These are phyloP conservation scores for Cenococcum geophilum DNA, from an alignment of 495 filamentous ascomycete species.

Conservation along the genomic window DNA sequence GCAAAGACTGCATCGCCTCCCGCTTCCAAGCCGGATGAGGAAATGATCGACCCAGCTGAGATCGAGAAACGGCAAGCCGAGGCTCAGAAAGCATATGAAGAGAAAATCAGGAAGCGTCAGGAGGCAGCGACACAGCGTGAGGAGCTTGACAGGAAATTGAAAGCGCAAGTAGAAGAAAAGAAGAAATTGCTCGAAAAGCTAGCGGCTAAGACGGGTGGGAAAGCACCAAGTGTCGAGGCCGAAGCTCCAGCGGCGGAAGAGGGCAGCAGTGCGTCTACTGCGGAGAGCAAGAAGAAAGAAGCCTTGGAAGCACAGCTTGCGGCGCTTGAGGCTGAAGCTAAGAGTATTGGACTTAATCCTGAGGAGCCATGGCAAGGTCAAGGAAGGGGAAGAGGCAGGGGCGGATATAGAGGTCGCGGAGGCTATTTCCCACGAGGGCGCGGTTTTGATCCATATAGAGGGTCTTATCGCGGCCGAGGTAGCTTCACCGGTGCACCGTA, in stretches of 20 bases:
- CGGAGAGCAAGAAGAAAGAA: constrained; percentile 42
- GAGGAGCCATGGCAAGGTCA: constrained; percentile 29
- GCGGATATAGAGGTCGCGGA: constrained; percentile 44
- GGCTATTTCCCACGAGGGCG: constrained; percentile 42
- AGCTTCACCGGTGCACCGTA: constrained; percentile 39
- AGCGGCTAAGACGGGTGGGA: constrained; percentile 42
- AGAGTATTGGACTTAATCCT: constrained; percentile 67
- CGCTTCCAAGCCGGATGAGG: constrained; percentile 32
- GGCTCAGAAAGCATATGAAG: constrained; percentile 72
- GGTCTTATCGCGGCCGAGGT: constrained; percentile 31
- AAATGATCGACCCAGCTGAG: constrained; percentile 69
- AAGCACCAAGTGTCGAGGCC: constrained; percentile 9
- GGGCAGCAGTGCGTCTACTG: constrained; percentile 34
- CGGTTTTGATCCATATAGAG: constrained; percentile 33
- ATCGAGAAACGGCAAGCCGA: constrained; percentile 70
- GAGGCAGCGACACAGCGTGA: constrained; percentile 66
- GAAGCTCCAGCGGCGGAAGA: constrained; percentile 21
- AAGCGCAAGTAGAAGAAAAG: constrained; percentile 70
- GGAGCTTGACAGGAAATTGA: constrained; percentile 67
- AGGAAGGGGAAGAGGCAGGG: constrained; percentile 32
- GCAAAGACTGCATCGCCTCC: constrained; percentile 1
- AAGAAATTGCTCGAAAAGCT: constrained; percentile 60
- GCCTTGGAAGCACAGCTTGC: constrained; percentile 74
- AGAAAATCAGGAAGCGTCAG: constrained; percentile 64
- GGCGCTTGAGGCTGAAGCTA: constrained; percentile 77